Conservation (phyloP, 176 grass and related monocot genomes). For the Aegilops bicornis region DNA sequence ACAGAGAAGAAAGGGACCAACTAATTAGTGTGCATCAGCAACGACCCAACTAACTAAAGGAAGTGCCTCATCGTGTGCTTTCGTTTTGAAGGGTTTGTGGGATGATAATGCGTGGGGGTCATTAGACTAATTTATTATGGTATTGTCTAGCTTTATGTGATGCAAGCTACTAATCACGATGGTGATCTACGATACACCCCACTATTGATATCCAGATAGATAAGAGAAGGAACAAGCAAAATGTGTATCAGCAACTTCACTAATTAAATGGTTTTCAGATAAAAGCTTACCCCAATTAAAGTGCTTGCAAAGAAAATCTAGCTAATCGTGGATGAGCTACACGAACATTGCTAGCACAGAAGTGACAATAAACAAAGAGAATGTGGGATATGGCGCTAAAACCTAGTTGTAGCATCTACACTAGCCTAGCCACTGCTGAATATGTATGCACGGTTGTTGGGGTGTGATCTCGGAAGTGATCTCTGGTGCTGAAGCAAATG, state of each 20-base stretch:
- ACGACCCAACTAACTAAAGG: neutral
- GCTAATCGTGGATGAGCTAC: neutral
- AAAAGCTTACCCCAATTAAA: neutral
- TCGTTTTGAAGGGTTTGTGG: neutral
- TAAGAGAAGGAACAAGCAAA: neutral
- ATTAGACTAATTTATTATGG: neutral
- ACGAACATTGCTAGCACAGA: neutral
- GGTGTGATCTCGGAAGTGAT: neutral
- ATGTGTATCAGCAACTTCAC: neutral
- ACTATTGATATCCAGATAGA: neutral
- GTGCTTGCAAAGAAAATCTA: neutral
- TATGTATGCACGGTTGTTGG: neutral
- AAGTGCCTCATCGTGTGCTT: neutral
- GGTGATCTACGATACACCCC: neutral
- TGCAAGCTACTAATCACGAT: neutral
- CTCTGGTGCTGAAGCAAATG: neutral
- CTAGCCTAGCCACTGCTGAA: neutral
- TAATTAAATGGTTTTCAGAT: neutral
- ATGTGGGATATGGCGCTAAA: neutral
- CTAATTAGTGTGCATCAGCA: neutral
- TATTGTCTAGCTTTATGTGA: neutral
- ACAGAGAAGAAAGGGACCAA: neutral
- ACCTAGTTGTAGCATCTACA: neutral
- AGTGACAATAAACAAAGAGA: neutral
- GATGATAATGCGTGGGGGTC: neutral